Conservation (phyloP, 495 filamentous ascomycete species). For the Tuber microsphaerosporum region DNA sequence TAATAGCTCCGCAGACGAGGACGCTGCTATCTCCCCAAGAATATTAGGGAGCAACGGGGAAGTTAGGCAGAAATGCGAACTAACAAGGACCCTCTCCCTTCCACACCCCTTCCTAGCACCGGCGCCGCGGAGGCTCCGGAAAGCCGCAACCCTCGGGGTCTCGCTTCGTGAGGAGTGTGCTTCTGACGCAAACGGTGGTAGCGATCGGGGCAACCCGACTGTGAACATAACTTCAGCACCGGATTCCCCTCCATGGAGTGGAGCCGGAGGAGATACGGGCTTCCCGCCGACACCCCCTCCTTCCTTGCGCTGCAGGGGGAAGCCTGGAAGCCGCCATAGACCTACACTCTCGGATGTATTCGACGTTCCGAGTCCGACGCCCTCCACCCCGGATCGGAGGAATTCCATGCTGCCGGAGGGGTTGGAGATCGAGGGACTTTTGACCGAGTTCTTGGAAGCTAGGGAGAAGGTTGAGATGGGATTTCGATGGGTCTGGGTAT, state of each 20-base stretch:
- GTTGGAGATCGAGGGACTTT: slow-evolving; percentile 27
- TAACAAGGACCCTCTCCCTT: neutral
- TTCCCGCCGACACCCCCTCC: neutral
- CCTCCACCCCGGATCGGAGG: neutral
- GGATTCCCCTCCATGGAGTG: neutral
- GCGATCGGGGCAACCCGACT: neutral
- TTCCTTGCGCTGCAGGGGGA: neutral
- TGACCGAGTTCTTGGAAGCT: slow-evolving; percentile 36
- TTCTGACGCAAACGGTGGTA: neutral
- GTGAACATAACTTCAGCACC: neutral
- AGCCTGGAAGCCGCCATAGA: neutral
- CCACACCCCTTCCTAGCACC: neutral
- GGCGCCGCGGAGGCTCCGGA: slow-evolving; percentile 1
- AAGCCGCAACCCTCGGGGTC: neutral
- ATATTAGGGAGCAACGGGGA: neutral
- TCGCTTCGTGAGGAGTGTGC: neutral
- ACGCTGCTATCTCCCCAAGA: neutral
- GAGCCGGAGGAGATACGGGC: neutral
- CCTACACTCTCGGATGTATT: neutral
- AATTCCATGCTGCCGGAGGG: slow-evolving; percentile 4
- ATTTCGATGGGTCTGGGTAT: slow-evolving; percentile 36
- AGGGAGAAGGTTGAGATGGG: slow-evolving; percentile 27
- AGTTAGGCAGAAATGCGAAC: neutral
- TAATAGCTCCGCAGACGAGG: neutral
- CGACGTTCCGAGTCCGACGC: neutral